Conservation (phyloP, 2,329 filamentous ascomycete species). For the Neofusicoccum kwambonambiense region DNA sequence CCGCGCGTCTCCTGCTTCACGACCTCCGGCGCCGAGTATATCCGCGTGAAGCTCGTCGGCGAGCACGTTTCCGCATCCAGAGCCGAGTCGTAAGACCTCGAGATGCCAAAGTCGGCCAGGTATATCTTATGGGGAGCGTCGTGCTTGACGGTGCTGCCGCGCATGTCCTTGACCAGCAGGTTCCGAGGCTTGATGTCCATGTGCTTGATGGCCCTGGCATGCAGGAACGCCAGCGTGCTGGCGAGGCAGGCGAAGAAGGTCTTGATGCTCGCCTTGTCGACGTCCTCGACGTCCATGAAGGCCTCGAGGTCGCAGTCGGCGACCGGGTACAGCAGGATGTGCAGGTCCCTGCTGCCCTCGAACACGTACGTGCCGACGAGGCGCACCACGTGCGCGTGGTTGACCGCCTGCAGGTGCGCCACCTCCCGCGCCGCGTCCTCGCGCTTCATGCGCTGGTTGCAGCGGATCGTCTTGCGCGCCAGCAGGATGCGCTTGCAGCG, state of each 20-base stretch:
- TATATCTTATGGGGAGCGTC: constrained; percentile 19
- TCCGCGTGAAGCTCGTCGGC: constrained; percentile 23
- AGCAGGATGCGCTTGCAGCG: constrained; percentile 21
- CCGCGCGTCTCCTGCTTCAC: constrained; percentile 21
- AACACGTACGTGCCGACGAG: constrained; percentile 25
- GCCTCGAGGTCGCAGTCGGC: constrained; percentile 22
- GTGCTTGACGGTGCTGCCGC: neutral
- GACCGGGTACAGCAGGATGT: constrained; percentile 24
- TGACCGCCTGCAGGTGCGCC: constrained; percentile 20
- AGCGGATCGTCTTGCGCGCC: constrained; percentile 24
- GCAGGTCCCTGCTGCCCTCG: constrained; percentile 18
- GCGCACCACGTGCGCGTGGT: constrained; percentile 23
- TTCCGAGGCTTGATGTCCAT: constrained; percentile 30
- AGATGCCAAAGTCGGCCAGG: constrained; percentile 28
- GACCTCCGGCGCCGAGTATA: constrained; percentile 29
- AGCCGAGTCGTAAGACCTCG: constrained; percentile 19
- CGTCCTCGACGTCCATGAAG: constrained; percentile 14
- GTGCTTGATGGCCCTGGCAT: constrained; percentile 22
- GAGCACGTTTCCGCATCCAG: constrained; percentile 22
- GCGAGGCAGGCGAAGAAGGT: constrained; percentile 21
- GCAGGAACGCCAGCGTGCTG: constrained; percentile 21
- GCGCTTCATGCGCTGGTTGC: constrained; percentile 19
- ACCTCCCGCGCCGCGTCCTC: constrained; percentile 22
- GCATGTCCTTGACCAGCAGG: constrained; percentile 21
- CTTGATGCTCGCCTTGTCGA: neutral